Evolutionary conservation across 2,329 filamentous ascomycete species (phyloP), one percentile per base, ranked within the genome.

Genomic region (Cytospora paraplurivora): DNA sequence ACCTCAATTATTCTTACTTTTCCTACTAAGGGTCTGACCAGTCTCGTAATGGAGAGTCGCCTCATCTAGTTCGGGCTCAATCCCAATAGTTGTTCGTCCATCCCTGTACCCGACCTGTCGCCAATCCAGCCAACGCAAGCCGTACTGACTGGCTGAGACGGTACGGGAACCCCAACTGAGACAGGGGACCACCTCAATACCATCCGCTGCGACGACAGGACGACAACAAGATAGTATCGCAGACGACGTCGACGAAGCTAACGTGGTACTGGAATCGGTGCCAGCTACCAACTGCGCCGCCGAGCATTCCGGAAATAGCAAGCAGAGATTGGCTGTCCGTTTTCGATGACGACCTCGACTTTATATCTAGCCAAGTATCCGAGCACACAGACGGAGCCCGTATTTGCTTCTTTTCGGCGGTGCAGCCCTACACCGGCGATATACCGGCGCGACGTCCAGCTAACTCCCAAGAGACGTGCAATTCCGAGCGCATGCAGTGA

Each of bases 71-170:
- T 44, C 8, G 19, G 7, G 41, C 17, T 44, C 41, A 19, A 44
- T 7, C n/a, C 19, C 41, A n/a, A 2, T 7, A 7, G 10, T 44
- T 13, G 17, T 15, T 7, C 44, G 13, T 21, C n/a, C 44, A 47
- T 37, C 58, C 58, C 38, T 38, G 13, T 37, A 51, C 32, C 51
- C 47, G 58, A 55, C 21, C 54, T 52, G 32, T 41, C 53, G 52
- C 19, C 44, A 19, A 19, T 19, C n/a, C 44, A 47, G n/a, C 17
- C 44, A 47, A 47, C n/a, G n/a, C 58, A 50, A 60, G 50, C 50
- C 50, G 37, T 50, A 38, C 34, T 38, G 51, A 47, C 51, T 54
- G 51, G 41, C 38, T 61, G 58, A 61, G 51, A 61, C 58, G n/a
- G 41, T 44, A 44, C 41, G 27, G 27, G 27, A 2, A 27, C 27